Evolutionary conservation across 306 rosid genomes (phyloP).

Genomic region (Vicia faba): DNA sequence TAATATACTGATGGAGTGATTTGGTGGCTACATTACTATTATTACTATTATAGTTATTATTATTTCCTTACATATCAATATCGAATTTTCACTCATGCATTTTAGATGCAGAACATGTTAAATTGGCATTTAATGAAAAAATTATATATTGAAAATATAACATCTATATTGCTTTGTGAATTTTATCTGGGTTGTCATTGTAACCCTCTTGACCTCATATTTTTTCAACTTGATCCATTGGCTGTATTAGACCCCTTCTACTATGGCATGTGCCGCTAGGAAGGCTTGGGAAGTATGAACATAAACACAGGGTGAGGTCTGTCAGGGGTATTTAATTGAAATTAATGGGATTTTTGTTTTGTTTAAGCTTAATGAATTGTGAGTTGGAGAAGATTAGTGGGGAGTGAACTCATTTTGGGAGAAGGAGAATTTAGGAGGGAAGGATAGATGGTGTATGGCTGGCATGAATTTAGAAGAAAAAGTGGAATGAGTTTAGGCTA

Average conservation of each 20-base stretch:
- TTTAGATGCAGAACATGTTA: constrained; percentile 20
- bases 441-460: constrained; percentile 12
- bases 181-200: constrained; percentile 16
- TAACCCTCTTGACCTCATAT: neutral
- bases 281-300: constrained; percentile 16
- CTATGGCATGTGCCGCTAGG: neutral
- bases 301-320: neutral
- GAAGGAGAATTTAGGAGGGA: neutral
- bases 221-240: neutral
- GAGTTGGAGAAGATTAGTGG: neutral
- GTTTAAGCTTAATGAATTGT: neutral
- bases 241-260: neutral
- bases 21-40: constrained; percentile 7
- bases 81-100: constrained; percentile 11
- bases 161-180: constrained; percentile 9
- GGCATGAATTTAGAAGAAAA: constrained; percentile 19
- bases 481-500: constrained; percentile 13
- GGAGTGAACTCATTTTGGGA: neutral
- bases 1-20: constrained; percentile 24
- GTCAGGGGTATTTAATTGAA: neutral
- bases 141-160: constrained; percentile 9
- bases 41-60: neutral
- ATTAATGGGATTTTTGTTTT: neutral
- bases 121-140: constrained; percentile 1
- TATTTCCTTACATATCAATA: constrained; percentile 5